Evolutionary conservation across 768 basidiomycete genomes (phyloP), one percentile per base, ranked within the genome.

Genomic region (Calocera viscosa): DNA sequence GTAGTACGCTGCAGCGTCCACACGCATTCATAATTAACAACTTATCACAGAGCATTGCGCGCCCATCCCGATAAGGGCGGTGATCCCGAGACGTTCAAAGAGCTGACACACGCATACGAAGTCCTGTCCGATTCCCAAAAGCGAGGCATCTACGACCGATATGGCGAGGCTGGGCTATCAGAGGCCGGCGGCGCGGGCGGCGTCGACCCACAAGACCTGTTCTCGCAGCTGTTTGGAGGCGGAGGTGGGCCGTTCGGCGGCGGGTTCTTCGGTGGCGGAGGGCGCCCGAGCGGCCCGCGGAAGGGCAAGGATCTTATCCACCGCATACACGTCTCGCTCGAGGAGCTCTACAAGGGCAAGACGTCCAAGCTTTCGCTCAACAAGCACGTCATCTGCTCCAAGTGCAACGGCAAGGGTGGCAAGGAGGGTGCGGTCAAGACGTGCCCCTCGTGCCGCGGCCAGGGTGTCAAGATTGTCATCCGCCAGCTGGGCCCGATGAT

Each of bases 401-500:
- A 93, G 74, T 99, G 96, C 80, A 88, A 88, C 72, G 96, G 96
- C 73, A 93, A 90, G 75, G 96, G 96, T 63, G 96, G 96, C 66
- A 98, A 98, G 78, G 94, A 96, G 19, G 96, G 95, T 66, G 90
- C 96, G 64, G 92, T 96, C 69, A 84, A 86, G 74, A 73, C 81
- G 30, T 99, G 96, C 78, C 70, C 75, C 47, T 73, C 80, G 16
- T 99, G 96, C 80, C 82, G 79, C 73, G 96, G 96, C 67, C 91
- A 92, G 70, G 96, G 96, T 72, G 79, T 94, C 80, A 90, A 87
- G 75, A 77, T 97, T 74, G 91, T 89, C 64, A 79, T 98, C 69
- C 90, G 96, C 69, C 96, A 98, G 77, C 90, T 99, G 86, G 96
- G 96, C 30, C 96, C 96, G 2, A 99, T 99, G 96, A 91, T 99